These are phyloP conservation scores for Pulicaria dysenterica DNA, from an alignment of 129 eudicot species.

Conservation along the genomic window DNA sequence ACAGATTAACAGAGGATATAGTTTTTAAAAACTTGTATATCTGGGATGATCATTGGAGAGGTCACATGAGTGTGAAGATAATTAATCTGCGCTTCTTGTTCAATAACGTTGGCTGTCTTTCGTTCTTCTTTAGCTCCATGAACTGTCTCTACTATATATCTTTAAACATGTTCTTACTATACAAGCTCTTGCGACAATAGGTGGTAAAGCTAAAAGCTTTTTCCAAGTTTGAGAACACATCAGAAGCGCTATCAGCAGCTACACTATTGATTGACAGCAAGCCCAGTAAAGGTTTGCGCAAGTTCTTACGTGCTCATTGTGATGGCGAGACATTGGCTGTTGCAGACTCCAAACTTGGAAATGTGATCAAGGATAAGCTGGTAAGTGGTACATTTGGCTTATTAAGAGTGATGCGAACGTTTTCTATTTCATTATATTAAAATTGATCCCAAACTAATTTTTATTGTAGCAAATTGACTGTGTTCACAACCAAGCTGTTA, in stretches of 20 bases:
- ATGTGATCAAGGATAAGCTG: slow-evolving; percentile 78
- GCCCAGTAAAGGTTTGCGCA: slow-evolving; percentile 88
- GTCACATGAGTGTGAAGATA: neutral
- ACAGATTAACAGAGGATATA: neutral
- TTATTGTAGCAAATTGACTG: slow-evolving; percentile 83
- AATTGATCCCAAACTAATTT: neutral
- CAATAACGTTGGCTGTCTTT: neutral
- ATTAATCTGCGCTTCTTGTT: neutral
- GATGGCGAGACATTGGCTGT: slow-evolving; percentile 86
- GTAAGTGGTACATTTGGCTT: slow-evolving; percentile 41
- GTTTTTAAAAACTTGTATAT: neutral
- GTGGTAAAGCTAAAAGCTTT: slow-evolving; percentile 92
- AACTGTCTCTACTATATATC: neutral
- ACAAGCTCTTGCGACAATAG: slow-evolving; percentile 31
- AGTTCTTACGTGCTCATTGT: slow-evolving; percentile 88
- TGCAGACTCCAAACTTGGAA: slow-evolving; percentile 83
- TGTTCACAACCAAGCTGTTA: slow-evolving; percentile 76
- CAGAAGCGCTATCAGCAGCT: slow-evolving; percentile 78
- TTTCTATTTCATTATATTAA: neutral
- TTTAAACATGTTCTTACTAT: slow-evolving; percentile 10
- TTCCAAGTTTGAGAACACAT: slow-evolving; percentile 88
- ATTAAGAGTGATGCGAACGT: neutral
- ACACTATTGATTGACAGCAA: slow-evolving; percentile 72
- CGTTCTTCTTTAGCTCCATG: neutral
- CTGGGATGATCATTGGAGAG: neutral